phyloP scores from a whole-genome alignment of 1,284 basidiomycete genomes.

The Melampsora larici-populina region DNA sequence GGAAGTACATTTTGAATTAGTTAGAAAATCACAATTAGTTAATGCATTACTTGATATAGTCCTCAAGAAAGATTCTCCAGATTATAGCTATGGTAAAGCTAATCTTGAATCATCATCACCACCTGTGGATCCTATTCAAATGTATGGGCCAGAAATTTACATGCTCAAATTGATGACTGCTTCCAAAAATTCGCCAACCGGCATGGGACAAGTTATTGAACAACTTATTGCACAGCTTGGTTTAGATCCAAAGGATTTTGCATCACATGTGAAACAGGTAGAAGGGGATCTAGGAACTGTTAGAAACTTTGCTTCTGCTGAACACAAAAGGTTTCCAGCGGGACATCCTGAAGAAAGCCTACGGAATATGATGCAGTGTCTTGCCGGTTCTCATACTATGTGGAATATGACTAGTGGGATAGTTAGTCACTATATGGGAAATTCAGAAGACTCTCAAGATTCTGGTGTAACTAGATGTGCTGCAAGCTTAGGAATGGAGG shows the following conservation, averaged over 20 bases:
- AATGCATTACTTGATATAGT: neutral
- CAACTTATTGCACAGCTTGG: neutral
- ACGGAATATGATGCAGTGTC: neutral
- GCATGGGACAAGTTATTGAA: slow-evolving; percentile 18
- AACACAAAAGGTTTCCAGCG: neutral
- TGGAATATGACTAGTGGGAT: neutral
- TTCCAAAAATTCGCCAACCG: neutral
- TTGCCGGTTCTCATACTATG: neutral
- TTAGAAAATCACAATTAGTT: neutral
- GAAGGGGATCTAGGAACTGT: too few species aligned
- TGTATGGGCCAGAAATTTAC: neutral
- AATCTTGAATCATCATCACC: neutral
- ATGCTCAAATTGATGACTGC: slow-evolving; percentile 30
- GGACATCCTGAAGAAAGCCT: neutral
- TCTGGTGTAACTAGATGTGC: neutral
- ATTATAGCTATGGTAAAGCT: neutral
- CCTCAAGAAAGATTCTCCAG: neutral
- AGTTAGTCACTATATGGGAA: neutral
- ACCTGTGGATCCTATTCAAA: neutral
- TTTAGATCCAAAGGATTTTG: slow-evolving; percentile 2
- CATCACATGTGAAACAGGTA: neutral
- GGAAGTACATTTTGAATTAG: neutral
- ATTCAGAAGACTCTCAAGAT: neutral
- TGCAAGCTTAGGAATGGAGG: neutral
- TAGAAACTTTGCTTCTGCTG: neutral